These are phyloP conservation scores for Exophiala viscosa DNA, from an alignment of 2,329 filamentous ascomycete genomes.

Conservation along the genomic window DNA sequence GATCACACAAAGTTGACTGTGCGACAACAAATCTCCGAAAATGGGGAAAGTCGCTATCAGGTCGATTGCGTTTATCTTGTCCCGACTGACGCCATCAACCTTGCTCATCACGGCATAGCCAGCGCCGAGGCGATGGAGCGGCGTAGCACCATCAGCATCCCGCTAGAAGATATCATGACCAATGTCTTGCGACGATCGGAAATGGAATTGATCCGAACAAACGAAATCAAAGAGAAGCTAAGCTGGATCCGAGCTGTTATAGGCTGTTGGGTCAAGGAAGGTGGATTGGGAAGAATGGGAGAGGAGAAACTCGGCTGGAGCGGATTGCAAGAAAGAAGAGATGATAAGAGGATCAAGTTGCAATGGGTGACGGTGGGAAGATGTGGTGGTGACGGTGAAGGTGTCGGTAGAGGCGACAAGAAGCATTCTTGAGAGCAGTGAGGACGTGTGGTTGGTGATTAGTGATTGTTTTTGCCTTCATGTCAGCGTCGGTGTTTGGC, in stretches of 20 bases:
- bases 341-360: slow-evolving; percentile 45
- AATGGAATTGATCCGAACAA: slow-evolving; percentile 44
- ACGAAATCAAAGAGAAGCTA: slow-evolving; percentile 44
- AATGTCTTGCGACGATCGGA: slow-evolving; percentile 31
- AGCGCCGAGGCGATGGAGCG: slow-evolving; percentile 38
- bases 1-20: slow-evolving; percentile 52
- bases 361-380: slow-evolving; percentile 51
- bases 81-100: slow-evolving; percentile 42
- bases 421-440: slow-evolving; percentile 2
- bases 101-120: slow-evolving; percentile 40
- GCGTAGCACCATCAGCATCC: slow-evolving; percentile 26
- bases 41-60: slow-evolving; percentile 26
- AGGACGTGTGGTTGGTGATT: neutral
- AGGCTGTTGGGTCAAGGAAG: slow-evolving; percentile 33
- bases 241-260: slow-evolving; percentile 42
- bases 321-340: slow-evolving; percentile 41
- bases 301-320: slow-evolving; percentile 31
- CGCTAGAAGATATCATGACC: slow-evolving; percentile 28
- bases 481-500: slow-evolving; percentile 3
- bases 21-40: slow-evolving; percentile 29
- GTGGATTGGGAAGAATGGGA: slow-evolving; percentile 31
- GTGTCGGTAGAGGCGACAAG: slow-evolving; percentile 1
- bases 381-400: slow-evolving; percentile 41
- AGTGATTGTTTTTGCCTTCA: neutral
- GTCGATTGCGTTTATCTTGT: slow-evolving; percentile 50